These are phyloP conservation scores for Sisymbrium altissimum DNA, from an alignment of 345 rosid species.

Conservation along the genomic window DNA sequence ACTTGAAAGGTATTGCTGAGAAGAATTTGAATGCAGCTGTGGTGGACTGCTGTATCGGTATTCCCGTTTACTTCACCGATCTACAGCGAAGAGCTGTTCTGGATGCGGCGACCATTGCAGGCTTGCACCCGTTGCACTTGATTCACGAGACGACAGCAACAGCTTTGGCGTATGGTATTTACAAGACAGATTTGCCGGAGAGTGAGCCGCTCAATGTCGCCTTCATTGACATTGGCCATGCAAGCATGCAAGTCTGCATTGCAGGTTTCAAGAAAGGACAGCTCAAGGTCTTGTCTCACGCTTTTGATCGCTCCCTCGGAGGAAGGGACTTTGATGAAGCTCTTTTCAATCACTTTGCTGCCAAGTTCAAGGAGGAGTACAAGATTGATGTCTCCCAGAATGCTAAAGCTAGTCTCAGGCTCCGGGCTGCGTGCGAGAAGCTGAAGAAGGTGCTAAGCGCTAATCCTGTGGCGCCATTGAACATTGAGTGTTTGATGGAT, in stretches of 20 bases:
- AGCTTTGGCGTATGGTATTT: constrained; percentile 94
- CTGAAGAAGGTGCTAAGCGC: constrained; percentile 94
- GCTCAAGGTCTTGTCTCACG: constrained; percentile 70
- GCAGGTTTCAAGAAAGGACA: constrained; percentile 91
- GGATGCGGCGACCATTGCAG: constrained; percentile 93
- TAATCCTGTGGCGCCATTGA: constrained; percentile 82
- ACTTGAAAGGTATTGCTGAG: constrained; percentile 86
- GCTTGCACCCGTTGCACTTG: constrained; percentile 81
- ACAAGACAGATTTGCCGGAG: constrained; percentile 93
- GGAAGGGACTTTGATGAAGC: constrained; percentile 96
- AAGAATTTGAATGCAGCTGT: constrained; percentile 80
- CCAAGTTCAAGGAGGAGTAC: constrained; percentile 77
- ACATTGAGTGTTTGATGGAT: constrained; percentile 93
- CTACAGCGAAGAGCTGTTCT: constrained; percentile 90
- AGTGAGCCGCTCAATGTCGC: constrained; percentile 81
- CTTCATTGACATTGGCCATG: constrained; percentile 86
- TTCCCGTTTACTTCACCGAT: constrained; percentile 89
- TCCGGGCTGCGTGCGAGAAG: constrained; percentile 86
- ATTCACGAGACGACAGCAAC: constrained; percentile 93
- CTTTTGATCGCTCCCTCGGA: constrained; percentile 77
- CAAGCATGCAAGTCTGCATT: constrained; percentile 96
- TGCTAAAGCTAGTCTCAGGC: constrained; percentile 84
- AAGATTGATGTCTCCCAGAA: constrained; percentile 86
- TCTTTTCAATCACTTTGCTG: constrained; percentile 71
- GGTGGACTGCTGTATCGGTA: constrained; percentile 92